Base-by-base conservation (phyloP, 225 moss, liverwort and hornwort genomes). In the Polytrichum formosum region DNA sequence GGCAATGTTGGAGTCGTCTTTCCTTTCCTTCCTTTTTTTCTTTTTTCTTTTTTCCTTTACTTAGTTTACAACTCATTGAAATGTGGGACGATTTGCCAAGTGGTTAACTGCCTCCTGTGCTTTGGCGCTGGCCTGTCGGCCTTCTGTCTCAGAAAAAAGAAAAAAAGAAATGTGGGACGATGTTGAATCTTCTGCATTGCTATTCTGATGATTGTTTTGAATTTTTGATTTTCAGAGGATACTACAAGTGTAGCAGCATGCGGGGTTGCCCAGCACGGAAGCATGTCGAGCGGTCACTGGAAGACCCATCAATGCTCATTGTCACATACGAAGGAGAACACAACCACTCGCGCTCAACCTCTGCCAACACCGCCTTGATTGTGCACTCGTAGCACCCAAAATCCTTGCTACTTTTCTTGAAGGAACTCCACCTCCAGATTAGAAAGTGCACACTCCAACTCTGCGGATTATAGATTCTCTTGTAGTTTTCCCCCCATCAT, bases 211-310 rank as follows among this genome's bases (percentile, higher is more conserved):
- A 46, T 4, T 46, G 46, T 46, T 13, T 37, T 37, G 37, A 16
- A 16, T 20, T 69, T 25, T 53, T 56, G 20, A 19, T n/a, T 0
- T 53, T 65, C 87, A 90, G 90, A 76, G 90, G 90, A 8, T 90
- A 90, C 70, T 90, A 90, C 74, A 90, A 90, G 76, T 90, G 87
- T 78, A 90, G 90, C 67, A 86, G 90, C 35, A 82, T 87, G 62
- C 79, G 90, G 61, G 87, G 90, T 22, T 90, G 90, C 64, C 87
- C 87, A 46, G 90, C 90, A 16, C 73, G 90, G 68, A 90, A 90
- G 73, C 90, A 90, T 62, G 87, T 90, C 23, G 90, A 90, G 71
- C 77, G 87, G 30, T 84, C 87, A 2, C 66, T 87, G 72, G 87
- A 90, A 19, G 84, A 90, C 74, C 68, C 86, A 13, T 28, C 76